A percentile compares a stretch with the other conserved stretches of the same genome.
Conservation (phyloP, 1,139 yeast species). For the Meyerozyma guilliermondii region DNA sequence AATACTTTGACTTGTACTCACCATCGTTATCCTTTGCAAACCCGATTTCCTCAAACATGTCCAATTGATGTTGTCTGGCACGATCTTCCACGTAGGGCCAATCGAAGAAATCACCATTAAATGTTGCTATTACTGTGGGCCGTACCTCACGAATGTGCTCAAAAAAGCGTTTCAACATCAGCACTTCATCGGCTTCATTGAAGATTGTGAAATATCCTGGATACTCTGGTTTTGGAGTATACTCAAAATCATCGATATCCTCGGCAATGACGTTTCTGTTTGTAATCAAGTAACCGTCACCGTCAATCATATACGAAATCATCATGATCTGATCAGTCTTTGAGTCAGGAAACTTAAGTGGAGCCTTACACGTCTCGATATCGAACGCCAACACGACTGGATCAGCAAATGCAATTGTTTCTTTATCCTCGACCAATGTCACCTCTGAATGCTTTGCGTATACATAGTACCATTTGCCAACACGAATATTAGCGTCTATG, state of each 20-base stretch:
- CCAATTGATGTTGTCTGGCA: constrained; percentile 74
- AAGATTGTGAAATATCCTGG: constrained; percentile 87
- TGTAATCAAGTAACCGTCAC: constrained; percentile 90
- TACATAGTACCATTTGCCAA: constrained; percentile 95
- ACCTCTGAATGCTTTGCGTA: constrained; percentile 56
- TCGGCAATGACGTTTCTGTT: constrained; percentile 91
- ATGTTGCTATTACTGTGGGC: constrained; percentile 95
- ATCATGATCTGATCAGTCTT: constrained; percentile 94
- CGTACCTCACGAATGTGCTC: constrained; percentile 83
- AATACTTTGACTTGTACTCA: constrained; percentile 87
- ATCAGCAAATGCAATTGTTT: constrained; percentile 90
- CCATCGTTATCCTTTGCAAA: constrained; percentile 87
- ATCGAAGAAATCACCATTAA: constrained; percentile 97
- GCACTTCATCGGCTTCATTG: constrained; percentile 84
- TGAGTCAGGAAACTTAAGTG: constrained; percentile 92
- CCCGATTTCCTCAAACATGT: constrained; percentile 92
- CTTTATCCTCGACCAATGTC: constrained; percentile 56
- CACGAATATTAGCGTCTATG: constrained; percentile 78
- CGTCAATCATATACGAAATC: constrained; percentile 99
- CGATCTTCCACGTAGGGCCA: constrained; percentile 98
- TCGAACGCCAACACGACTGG: constrained; percentile 97
- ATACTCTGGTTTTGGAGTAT: constrained; percentile 95
- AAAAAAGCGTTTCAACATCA: constrained; percentile 68
- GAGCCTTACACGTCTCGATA: constrained; percentile 96
- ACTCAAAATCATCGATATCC: constrained; percentile 95